Evolutionary conservation across 768 basidiomycete genomes (phyloP).

Genomic region (Ramaria sp.): DNA sequence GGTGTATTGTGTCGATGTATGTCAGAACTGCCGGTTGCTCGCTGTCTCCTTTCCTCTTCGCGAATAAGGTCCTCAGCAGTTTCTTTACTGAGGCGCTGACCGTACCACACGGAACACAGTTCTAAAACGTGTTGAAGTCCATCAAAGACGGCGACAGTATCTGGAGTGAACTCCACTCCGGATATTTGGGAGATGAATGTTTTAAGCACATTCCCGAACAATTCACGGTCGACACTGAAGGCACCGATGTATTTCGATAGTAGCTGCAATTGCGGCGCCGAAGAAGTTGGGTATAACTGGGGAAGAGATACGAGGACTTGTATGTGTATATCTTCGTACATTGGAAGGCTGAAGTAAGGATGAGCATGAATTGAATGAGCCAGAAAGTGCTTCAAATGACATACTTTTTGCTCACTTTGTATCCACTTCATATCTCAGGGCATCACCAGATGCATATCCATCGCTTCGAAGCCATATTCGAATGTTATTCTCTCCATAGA

Average conservation of each 20-base stretch:
- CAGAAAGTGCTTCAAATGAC: conserved; percentile 10
- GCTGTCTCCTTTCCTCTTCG: conserved; percentile 30
- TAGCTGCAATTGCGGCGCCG: conserved; percentile 75
- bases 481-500: conserved; percentile 64
- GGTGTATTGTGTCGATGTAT: not conserved
- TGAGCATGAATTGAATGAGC: not conserved
- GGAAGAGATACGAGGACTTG: conserved; percentile 34
- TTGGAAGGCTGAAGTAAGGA: conserved; percentile 28
- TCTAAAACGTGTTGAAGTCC: conserved; percentile 71
- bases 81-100: conserved; percentile 46
- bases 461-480: conserved; percentile 38
- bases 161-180: conserved; percentile 69
- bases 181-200: conserved; percentile 63
- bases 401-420: conserved; percentile 41
- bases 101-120: conserved; percentile 57
- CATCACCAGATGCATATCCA: conserved; percentile 14
- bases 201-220: conserved; percentile 70
- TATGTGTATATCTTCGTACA: conserved; percentile 23
- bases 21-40: not conserved
- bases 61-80: conserved; percentile 44
- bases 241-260: conserved; percentile 76
- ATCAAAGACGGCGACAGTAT: conserved; percentile 76
- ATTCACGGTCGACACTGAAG: conserved; percentile 57
- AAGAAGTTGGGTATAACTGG: conserved; percentile 47
- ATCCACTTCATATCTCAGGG: conserved; percentile 52